Evolutionary conservation across 176 grass and related monocot species (phyloP).

Genomic region (Aegilops sharonensis): DNA sequence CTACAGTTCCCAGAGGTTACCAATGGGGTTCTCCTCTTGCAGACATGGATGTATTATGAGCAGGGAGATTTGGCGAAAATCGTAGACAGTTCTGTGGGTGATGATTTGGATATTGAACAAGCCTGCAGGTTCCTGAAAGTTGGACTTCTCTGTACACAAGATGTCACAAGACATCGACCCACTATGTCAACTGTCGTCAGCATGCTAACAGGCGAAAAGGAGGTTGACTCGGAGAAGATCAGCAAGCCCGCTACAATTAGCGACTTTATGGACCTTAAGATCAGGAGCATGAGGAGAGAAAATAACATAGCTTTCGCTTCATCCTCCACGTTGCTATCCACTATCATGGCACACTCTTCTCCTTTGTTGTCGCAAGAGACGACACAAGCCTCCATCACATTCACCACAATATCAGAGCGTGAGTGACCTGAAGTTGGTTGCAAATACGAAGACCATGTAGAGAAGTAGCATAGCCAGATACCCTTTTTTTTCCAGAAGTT

Average conservation of each 20-base stretch:
- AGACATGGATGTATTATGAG: slow-evolving; percentile 76
- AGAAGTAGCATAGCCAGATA: slow-evolving; percentile 20
- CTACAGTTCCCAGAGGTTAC: slow-evolving; percentile 62
- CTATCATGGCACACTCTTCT: slow-evolving; percentile 34
- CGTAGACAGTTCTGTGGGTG: slow-evolving; percentile 53
- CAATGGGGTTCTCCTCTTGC: slow-evolving; percentile 73
- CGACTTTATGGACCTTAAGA: slow-evolving; percentile 81
- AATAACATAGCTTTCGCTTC: slow-evolving; percentile 24
- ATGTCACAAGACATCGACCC: slow-evolving; percentile 60
- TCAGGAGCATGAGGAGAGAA: slow-evolving; percentile 55
- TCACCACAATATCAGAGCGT: slow-evolving; percentile 38
- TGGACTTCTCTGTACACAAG: slow-evolving; percentile 86
- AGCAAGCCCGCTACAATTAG: slow-evolving; percentile 64
- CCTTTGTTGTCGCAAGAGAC: slow-evolving; percentile 46
- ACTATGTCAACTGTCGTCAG: slow-evolving; percentile 45
- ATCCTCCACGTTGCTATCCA: slow-evolving; percentile 34
- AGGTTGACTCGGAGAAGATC: slow-evolving; percentile 47
- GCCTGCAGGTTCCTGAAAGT: slow-evolving; percentile 69
- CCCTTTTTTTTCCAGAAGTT: not conserved
- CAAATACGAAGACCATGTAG: not conserved
- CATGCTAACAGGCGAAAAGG: slow-evolving; percentile 58
- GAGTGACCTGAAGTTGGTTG: slow-evolving; percentile 24
- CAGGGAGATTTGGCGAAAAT: slow-evolving; percentile 51
- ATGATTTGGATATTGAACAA: slow-evolving; percentile 61
- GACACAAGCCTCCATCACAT: slow-evolving; percentile 58